phyloP scores from a whole-genome alignment of 1,284 basidiomycete species.

The Hemileccinum hortonii region DNA sequence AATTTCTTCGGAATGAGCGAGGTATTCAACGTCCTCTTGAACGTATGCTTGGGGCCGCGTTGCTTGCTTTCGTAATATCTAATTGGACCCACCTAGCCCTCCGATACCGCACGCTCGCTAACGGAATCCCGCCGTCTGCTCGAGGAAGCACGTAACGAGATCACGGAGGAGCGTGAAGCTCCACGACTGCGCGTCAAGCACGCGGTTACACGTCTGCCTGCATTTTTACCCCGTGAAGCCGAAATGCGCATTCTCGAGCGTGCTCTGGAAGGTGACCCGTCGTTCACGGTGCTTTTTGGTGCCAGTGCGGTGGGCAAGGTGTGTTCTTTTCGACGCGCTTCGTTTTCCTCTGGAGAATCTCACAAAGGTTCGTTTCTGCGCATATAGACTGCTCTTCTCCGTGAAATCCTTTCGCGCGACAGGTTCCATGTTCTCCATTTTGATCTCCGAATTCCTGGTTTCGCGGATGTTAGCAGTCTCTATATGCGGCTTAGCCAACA shows the following conservation, averaged over 20 bases:
- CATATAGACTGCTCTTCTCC: slow-evolving; percentile 66
- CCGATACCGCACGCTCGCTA: slow-evolving; percentile 73
- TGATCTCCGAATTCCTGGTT: slow-evolving; percentile 79
- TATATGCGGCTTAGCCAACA: slow-evolving; percentile 74
- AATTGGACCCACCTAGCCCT: slow-evolving; percentile 50
- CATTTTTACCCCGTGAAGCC: slow-evolving; percentile 66
- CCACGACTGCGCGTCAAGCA: slow-evolving; percentile 70
- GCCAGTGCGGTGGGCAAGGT: slow-evolving; percentile 82
- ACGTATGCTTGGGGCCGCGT: slow-evolving; percentile 45
- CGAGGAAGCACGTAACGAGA: slow-evolving; percentile 72
- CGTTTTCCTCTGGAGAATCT: slow-evolving; percentile 6
- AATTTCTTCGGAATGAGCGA: slow-evolving; percentile 80
- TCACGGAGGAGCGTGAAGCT: slow-evolving; percentile 63
- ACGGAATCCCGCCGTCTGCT: slow-evolving; percentile 72
- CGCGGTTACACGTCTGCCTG: slow-evolving; percentile 72
- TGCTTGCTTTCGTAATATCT: slow-evolving; percentile 1
- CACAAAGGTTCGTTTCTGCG: not conserved
- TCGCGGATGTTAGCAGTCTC: slow-evolving; percentile 73
- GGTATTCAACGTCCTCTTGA: slow-evolving; percentile 71
- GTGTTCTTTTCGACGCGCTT: not conserved
- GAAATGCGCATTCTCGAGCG: slow-evolving; percentile 66
- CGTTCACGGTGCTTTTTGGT: slow-evolving; percentile 78
- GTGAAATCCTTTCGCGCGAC: slow-evolving; percentile 67
- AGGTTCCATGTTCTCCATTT: slow-evolving; percentile 79
- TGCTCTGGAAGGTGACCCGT: slow-evolving; percentile 65